Base-by-base conservation (phyloP, 2,329 filamentous ascomycete genomes). In the Ophiostoma sp. region DNA sequence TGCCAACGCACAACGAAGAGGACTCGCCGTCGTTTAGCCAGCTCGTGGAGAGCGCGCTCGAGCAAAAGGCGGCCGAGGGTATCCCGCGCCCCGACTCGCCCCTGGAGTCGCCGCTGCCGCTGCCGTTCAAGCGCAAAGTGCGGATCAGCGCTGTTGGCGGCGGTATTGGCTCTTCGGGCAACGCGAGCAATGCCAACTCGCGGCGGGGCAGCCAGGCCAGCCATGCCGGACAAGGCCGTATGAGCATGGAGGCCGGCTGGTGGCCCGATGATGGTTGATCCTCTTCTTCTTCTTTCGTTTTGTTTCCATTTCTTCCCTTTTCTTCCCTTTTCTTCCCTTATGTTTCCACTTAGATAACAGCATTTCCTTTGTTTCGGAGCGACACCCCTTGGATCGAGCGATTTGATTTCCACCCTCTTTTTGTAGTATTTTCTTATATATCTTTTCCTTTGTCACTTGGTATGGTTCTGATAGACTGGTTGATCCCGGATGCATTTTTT, bases 81-180 rank as follows among this genome's bases (percentile, higher is more conserved):
- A 70, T 78, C 6, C 77, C 77, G 8, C 74, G 78, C 8, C 77
- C 77, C 0, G 77, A 79, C 70, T 79, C 78, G 52, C 76, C 78
- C 1, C 75, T 78, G 60, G 73, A 73, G 6, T 48, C 67, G 20
- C 48, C 68, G 10, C 69, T 73, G 23, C 48, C 67, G 11, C 69
- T 74, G 54, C 71, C 76, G 27, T 74, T 76, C 67, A 80, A 78
- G 72, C 78, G 77, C 71, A 76, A 76, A 20, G 75, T 78, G 20
- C 74, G 79, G 64, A 75, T 80, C 72, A 80, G 79, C 62, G 79
- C 79, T 1, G 78, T 80, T n/a, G 79, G 79, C 1, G 65, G 67
- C 35, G 73, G 39, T 41, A n/a, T 23, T 20, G 15, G 62, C 10
- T 4, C 31, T 13, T 35, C 36, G 48, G 5, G 3, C 35, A 41